Conservation (phyloP, 2,329 filamentous ascomycete species). For the Penicillium hesseltinei region DNA sequence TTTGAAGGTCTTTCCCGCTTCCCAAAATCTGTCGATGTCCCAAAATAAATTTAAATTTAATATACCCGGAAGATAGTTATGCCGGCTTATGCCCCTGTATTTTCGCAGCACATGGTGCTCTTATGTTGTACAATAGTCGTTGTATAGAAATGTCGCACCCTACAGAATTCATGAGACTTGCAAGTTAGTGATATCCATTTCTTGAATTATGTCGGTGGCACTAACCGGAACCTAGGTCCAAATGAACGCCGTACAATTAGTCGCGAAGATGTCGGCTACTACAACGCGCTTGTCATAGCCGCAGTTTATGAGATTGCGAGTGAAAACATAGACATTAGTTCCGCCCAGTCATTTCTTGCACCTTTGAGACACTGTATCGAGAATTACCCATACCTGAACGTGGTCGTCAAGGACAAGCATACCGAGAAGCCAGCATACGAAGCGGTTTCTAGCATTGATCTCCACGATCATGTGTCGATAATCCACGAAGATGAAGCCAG, state of each 20-base stretch:
- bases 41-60: not conserved
- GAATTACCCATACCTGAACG: slow-evolving; percentile 39
- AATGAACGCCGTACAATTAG: slow-evolving; percentile 45
- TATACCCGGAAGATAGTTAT: not conserved
- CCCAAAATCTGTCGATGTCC: not conserved
- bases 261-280: slow-evolving; percentile 43
- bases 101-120: not conserved
- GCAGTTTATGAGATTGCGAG: slow-evolving; percentile 33
- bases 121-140: not conserved
- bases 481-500: slow-evolving; percentile 1
- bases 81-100: not conserved
- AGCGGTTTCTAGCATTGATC: slow-evolving; percentile 32
- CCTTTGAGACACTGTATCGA: slow-evolving; percentile 41
- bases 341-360: slow-evolving; percentile 27
- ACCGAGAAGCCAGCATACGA: slow-evolving; percentile 41
- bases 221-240: slow-evolving; percentile 29
- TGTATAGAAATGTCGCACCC: not conserved
- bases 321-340: slow-evolving; percentile 13
- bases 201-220: not conserved
- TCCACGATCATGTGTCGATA: slow-evolving; percentile 43
- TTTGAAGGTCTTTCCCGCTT: not conserved
- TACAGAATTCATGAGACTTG: slow-evolving; percentile 2
- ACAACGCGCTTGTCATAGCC: slow-evolving; percentile 41
- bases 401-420: slow-evolving; percentile 36
- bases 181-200: not conserved